Base-by-base conservation (phyloP, 2,329 filamentous ascomycete species). In the Trichophyton equinum region DNA sequence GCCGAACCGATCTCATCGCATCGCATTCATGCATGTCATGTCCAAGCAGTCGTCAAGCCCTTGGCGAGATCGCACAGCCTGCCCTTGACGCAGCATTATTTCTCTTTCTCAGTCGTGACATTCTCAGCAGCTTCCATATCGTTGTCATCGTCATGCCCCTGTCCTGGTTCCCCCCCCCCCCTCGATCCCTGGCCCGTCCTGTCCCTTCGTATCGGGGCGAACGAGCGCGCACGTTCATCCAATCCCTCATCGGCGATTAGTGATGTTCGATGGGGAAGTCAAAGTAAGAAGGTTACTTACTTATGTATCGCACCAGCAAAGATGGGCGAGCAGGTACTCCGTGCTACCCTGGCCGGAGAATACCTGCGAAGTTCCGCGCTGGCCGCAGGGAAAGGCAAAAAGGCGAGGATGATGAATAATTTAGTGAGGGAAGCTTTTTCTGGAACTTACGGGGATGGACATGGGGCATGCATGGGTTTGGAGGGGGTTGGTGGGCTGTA, bases 401-500 rank as follows among this genome's bases (percentile, higher is more conserved):
- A 38, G 11, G 33, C 27, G 27, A 30, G 27, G 6, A 6, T 7
- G 8, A 30, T 9, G 11, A 38, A 38, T 18, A 18, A 18, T 18
- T 18, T 18, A 38, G 13, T 11, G 4, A 38, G 44, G 44, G 9
- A 55, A 55, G 51, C 51, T 55, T 55, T 38, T 53, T 55, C 51
- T 55, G 51, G 51, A 55, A 55, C 51, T 55, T 55, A 55, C 51
- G 51, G 22, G 22, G 49, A 53, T 30, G 49, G 33, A 38, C 27
- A 53, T 53, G 18, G 44, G 6, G 44, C 20, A 47, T 47, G n/a
- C 20, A 46, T n/a, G 42, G 42, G n/a, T 8, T 25, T 51, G 30
- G 15, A 8, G 7, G 46, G 3, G 25, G 5, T 27, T 4, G 25
- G 25, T 27, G 27, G 27, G 6, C 27, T 30, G 27, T 11, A 38